Conservation (phyloP, 78 protist species). For the Anaeramoeba flamelloides region DNA sequence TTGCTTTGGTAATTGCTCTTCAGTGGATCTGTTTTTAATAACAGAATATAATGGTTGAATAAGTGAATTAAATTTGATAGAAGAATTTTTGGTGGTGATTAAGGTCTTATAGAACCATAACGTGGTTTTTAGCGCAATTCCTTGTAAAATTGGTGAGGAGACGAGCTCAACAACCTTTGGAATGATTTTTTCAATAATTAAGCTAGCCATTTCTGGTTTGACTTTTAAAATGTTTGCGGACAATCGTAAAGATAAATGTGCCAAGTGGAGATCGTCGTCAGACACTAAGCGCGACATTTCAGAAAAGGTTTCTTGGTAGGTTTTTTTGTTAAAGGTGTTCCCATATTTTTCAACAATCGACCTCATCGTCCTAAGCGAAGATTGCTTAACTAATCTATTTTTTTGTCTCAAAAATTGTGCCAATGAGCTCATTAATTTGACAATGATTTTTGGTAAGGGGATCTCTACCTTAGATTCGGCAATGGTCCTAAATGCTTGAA, state of each 20-base stretch:
- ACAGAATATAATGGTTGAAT: neutral
- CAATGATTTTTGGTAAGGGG: neutral
- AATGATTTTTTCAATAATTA: neutral
- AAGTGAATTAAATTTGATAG: conserved; percentile 17
- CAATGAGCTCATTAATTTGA: conserved; percentile 5
- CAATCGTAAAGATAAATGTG: conserved; percentile 39
- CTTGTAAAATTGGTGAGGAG: conserved; percentile 52
- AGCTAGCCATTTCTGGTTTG: neutral
- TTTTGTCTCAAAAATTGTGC: conserved; percentile 26
- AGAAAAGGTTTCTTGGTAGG: neutral
- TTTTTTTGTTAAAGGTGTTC: neutral
- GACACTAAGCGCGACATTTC: conserved; percentile 15
- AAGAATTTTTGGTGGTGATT: conserved; percentile 12
- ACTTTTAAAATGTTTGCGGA: conserved; percentile 10
- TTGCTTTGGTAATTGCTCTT: too few species aligned
- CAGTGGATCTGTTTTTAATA: too few species aligned
- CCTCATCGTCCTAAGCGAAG: conserved; percentile 12
- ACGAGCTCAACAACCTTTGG: conserved; percentile 38
- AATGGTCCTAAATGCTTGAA: conserved; percentile 8
- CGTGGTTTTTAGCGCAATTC: conserved; percentile 39
- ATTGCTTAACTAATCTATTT: conserved; percentile 15
- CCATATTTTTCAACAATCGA: neutral
- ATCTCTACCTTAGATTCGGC: neutral
- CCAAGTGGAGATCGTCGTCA: conserved; percentile 50
- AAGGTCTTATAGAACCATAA: neutral